Percentiles rank a stretch among this genome's conserved stretches.
These are phyloP conservation scores for Malus orientalis DNA, from an alignment of 306 rosid genomes.

Conservation along the genomic window DNA sequence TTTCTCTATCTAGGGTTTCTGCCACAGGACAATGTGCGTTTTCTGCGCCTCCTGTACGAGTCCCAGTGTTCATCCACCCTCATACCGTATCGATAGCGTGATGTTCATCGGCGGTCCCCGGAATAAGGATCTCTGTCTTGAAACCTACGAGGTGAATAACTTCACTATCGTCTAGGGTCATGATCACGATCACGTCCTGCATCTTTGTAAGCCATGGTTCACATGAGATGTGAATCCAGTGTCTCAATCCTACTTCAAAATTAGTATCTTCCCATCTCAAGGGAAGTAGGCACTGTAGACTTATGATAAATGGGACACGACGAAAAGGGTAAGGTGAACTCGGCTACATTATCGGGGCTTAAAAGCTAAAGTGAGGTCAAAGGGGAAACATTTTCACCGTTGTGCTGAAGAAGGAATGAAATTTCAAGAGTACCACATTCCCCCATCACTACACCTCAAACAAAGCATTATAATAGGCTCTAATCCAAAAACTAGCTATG, in stretches of 20 bases:
- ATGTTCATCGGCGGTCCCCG: slow-evolving; percentile 34
- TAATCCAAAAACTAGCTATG: neutral
- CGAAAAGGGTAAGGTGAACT: neutral
- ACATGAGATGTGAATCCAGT: neutral
- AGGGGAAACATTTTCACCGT: neutral
- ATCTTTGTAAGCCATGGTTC: slow-evolving; percentile 1
- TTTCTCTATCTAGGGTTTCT: slow-evolving; percentile 1
- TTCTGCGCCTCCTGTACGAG: slow-evolving; percentile 23
- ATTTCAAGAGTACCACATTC: neutral
- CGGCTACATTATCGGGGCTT: neutral
- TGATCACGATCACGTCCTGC: slow-evolving; percentile 25
- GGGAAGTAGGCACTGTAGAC: neutral
- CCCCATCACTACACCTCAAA: neutral
- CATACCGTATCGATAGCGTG: slow-evolving; percentile 30
- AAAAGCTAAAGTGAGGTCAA: neutral
- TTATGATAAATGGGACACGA: neutral
- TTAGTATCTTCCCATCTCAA: neutral
- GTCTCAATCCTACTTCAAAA: neutral
- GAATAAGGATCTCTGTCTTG: slow-evolving; percentile 28
- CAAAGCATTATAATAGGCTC: neutral
- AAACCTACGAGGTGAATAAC: slow-evolving; percentile 31
- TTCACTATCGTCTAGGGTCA: slow-evolving; percentile 20
- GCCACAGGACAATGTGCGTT: slow-evolving; percentile 15
- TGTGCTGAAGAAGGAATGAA: neutral
- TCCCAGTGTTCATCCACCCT: slow-evolving; percentile 22